These are phyloP conservation scores for Massariosphaeria phaeospora DNA, from an alignment of 495 filamentous ascomycete genomes.

Conservation along the genomic window DNA sequence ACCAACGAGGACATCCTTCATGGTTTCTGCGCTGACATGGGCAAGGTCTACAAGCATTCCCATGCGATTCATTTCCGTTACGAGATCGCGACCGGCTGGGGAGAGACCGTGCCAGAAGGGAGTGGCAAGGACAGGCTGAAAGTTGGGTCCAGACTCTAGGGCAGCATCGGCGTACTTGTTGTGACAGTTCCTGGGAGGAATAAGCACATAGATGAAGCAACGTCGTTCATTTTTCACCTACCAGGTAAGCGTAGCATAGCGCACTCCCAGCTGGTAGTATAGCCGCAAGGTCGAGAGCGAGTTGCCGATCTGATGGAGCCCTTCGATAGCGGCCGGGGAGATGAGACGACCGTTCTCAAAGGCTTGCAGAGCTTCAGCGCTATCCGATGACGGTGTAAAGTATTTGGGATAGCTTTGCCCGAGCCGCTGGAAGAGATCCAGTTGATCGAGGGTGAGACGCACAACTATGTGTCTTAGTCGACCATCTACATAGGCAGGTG, in stretches of 20 bases:
- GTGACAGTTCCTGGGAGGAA: no score
- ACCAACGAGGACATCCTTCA: conserved; percentile 61
- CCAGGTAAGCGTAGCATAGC: conserved; percentile 85
- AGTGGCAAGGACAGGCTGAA: conserved; percentile 32
- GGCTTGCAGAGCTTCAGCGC: conserved; percentile 53
- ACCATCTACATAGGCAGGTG: background rate
- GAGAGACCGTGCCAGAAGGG: conserved; percentile 54
- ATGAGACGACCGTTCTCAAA: conserved; percentile 59
- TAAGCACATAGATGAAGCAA: no score
- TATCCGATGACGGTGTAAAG: conserved; percentile 59
- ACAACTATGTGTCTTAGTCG: conserved; percentile 48
- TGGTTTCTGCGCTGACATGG: conserved; percentile 63
- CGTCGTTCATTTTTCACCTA: no score
- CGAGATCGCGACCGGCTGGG: conserved; percentile 57
- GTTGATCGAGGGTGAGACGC: conserved; percentile 69
- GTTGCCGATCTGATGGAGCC: conserved; percentile 93
- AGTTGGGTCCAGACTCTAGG: conserved; percentile 43
- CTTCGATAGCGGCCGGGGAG: conserved; percentile 78
- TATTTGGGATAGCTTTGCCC: conserved; percentile 60
- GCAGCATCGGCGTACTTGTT: conserved; percentile 87
- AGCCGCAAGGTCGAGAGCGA: conserved; percentile 68
- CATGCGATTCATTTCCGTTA: conserved; percentile 74
- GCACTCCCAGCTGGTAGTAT: conserved; percentile 74
- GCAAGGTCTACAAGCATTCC: conserved; percentile 75
- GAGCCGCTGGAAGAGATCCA: conserved; percentile 74